Evolutionary conservation across 2,329 filamentous ascomycete species (phyloP).

Genomic region (Fusarium secorum): DNA sequence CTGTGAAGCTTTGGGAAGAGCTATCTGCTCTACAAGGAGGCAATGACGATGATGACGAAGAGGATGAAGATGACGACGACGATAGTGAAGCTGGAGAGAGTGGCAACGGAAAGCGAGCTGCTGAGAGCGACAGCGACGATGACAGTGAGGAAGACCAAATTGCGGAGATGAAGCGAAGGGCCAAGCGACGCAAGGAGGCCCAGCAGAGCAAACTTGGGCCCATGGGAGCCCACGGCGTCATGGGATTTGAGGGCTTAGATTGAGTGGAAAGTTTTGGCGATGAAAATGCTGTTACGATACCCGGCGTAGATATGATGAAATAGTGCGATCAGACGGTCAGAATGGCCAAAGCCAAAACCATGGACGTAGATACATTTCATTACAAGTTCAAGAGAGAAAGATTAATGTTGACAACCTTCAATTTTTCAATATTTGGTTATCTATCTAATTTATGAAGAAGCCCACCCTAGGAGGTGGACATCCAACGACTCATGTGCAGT

Average conservation of each 20-base stretch:
- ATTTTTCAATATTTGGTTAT: conserved; percentile 22
- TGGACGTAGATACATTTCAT: background rate
- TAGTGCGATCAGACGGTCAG: background rate
- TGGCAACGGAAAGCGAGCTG: conserved; percentile 55
- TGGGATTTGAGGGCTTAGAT: conserved; percentile 59
- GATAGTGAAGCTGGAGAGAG: conserved; percentile 55
- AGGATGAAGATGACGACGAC: conserved; percentile 55
- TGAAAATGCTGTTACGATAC: conserved; percentile 26
- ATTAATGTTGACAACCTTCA: conserved; percentile 6
- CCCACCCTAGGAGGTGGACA: conserved; percentile 31
- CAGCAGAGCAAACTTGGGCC: conserved; percentile 56
- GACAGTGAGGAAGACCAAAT: conserved; percentile 48
- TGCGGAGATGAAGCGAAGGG: conserved; percentile 54
- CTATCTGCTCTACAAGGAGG: conserved; percentile 62
- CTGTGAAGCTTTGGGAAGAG: conserved; percentile 94
- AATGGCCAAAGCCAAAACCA: background rate
- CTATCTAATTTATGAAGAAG: conserved; percentile 13
- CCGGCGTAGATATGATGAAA: background rate
- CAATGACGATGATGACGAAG: conserved; percentile 45
- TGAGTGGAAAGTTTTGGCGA: conserved; percentile 31
- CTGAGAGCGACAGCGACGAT: conserved; percentile 58
- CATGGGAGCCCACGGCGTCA: conserved; percentile 60
- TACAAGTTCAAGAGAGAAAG: background rate
- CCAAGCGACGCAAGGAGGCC: conserved; percentile 54
- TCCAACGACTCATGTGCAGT: conserved; percentile 32